These are phyloP conservation scores for Apodospora peruviana DNA, from an alignment of 495 filamentous ascomycete genomes.

Conservation along the genomic window DNA sequence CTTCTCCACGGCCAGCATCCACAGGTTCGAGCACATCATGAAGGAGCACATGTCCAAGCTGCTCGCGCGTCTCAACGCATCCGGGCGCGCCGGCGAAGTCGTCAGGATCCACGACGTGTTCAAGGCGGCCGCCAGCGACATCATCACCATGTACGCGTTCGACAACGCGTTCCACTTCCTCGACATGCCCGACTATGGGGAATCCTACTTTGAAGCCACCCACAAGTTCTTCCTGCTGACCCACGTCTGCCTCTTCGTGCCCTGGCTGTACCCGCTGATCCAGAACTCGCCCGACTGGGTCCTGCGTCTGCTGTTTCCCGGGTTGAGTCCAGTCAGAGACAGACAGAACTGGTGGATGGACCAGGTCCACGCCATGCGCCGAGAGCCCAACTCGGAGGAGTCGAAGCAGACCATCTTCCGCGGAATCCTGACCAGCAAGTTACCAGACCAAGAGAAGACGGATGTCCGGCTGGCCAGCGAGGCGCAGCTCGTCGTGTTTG, in stretches of 20 bases:
- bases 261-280: background rate
- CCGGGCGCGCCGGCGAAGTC: background rate
- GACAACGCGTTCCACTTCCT: slow-evolving; percentile 5
- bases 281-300: background rate
- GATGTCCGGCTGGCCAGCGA: background rate
- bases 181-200: background rate
- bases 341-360: slow-evolving; percentile 7
- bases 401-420: slow-evolving; percentile 8
- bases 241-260: slow-evolving; percentile 1
- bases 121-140: slow-evolving; percentile 7
- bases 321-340: background rate
- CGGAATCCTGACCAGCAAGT: slow-evolving; percentile 5
- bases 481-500: slow-evolving; percentile 6
- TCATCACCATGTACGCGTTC: slow-evolving; percentile 13
- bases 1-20: slow-evolving; percentile 7
- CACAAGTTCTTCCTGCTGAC: slow-evolving; percentile 4
- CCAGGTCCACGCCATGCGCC: background rate
- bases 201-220: background rate
- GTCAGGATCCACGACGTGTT: slow-evolving; percentile 5
- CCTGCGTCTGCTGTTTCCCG: background rate
- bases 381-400: background rate
- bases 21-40: slow-evolving; percentile 7
- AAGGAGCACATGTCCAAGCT: background rate
- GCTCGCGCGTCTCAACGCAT: background rate
- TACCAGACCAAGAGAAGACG: slow-evolving; percentile 3